Base-by-base conservation (phyloP, 371 early-diverging fungal genomes). In the Dichotomocladium elegans region DNA sequence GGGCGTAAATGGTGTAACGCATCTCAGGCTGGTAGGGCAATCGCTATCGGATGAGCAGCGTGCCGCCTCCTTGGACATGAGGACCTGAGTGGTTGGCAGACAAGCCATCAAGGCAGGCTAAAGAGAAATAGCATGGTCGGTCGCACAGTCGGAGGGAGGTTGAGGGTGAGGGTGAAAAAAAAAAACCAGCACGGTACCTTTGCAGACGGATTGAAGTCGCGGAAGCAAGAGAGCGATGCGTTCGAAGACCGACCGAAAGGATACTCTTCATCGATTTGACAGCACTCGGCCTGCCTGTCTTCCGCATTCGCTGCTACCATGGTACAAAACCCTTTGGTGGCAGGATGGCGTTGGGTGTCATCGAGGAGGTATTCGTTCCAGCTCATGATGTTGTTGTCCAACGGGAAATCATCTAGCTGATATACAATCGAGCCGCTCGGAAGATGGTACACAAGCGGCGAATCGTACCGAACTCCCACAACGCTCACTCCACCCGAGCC, bases 1-100 rank as follows among this genome's bases (percentile, higher is more conserved):
- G 1, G 85, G 80, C 6, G 72, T 77, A 50, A 82, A 86, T 1
- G 87, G 82, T 25, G 68, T 66, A 28, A 85, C 81, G 55, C 89
- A 89, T 1, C 43, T 41, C 0, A 22, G 43, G 7, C 29, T 50
- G 5, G 22, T 6, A 22, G 47, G 27, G 42, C 80, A 77, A 41
- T 80, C 78, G 17, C 45, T 27, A 34, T 66, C 41, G 3, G 21
- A 52, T 17, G 51, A 45, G 51, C 84, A 83, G 7, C 77, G 60
- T 35, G 68, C 53, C 9, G 54, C 57, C 42, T 73, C 55, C 11
- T 55, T 58, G 3, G 58, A 60, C 22, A 67, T 61, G 43, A 73
- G 21, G 0, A 69, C 63, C 12, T 62, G 41, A 22, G 61, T 29
- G 4, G 76, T 62, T 4, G 70, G 67, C n/a, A 79, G 52, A 55